Evolutionary conservation across 768 basidiomycete species (phyloP).

Genomic region (Lactarius psammicola): DNA sequence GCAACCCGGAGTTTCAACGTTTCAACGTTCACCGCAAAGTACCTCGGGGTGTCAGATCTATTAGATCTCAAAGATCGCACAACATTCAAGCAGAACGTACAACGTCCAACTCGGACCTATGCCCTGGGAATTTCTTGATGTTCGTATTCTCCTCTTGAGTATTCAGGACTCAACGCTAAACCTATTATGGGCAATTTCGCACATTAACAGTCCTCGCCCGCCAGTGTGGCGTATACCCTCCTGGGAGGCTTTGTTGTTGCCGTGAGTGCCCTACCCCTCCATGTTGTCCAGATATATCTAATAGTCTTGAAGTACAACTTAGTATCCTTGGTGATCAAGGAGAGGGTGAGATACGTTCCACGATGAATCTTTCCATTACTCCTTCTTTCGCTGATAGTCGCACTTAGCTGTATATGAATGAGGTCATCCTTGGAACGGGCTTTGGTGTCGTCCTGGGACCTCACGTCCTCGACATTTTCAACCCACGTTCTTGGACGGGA

Average conservation of each 20-base stretch:
- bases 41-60: neutral
- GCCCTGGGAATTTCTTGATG: constrained; percentile 26
- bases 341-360: constrained; percentile 50
- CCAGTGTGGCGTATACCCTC: constrained; percentile 59
- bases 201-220: constrained; percentile 46
- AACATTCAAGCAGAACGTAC: neutral
- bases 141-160: constrained; percentile 18
- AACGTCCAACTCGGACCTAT: neutral
- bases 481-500: constrained; percentile 72
- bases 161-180: neutral
- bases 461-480: constrained; percentile 63
- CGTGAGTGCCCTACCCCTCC: constrained; percentile 35
- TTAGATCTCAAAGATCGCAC: neutral
- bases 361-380: neutral
- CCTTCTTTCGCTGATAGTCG: neutral
- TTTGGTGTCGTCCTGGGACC: constrained; percentile 71
- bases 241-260: constrained; percentile 56
- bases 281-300: neutral
- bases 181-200: constrained; percentile 32
- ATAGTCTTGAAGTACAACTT: constrained; percentile 69
- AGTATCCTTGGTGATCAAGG: constrained; percentile 78
- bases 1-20: neutral
- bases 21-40: neutral
- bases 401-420: constrained; percentile 77
- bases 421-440: constrained; percentile 87